Evolutionary conservation across 2,329 filamentous ascomycete genomes (phyloP).

Genomic region (Fusarium sp.): DNA sequence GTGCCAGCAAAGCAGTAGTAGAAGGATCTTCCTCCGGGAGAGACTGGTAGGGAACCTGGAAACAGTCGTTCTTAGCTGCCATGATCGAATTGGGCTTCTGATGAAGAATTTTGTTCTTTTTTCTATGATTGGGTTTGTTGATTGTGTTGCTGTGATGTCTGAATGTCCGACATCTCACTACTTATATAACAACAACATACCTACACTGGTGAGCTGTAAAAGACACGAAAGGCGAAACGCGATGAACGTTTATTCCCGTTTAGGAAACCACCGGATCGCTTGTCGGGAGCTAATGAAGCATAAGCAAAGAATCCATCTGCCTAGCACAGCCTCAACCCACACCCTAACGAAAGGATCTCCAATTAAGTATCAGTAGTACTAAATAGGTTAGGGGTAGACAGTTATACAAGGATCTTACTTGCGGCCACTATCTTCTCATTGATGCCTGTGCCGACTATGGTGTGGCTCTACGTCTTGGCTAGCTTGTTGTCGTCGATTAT

Average conservation of each 20-base stretch:
- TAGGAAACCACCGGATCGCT: conserved; percentile 28
- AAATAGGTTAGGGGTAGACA: no score
- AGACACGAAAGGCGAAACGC: background rate
- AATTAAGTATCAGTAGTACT: no score
- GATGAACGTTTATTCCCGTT: conserved; percentile 3
- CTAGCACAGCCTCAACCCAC: conserved; percentile 31
- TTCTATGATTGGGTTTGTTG: background rate
- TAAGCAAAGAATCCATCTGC: conserved; percentile 9
- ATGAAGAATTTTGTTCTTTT: background rate
- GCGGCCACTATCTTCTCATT: no score
- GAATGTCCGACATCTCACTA: conserved; percentile 11
- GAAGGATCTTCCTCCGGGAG: conserved; percentile 36
- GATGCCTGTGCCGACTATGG: no score
- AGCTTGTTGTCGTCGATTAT: no score
- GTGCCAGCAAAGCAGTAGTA: conserved; percentile 32
- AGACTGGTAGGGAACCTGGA: conserved; percentile 25
- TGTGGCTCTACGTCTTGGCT: no score
- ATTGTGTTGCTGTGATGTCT: background rate
- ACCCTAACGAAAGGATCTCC: background rate
- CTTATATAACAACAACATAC: conserved; percentile 20
- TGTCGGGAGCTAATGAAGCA: background rate
- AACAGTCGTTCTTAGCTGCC: conserved; percentile 34
- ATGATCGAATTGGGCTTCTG: conserved; percentile 10
- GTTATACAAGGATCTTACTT: no score
- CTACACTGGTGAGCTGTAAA: background rate